Base-by-base conservation (phyloP, 352 stramenopile species). In the Elongisporangium senticosum region DNA sequence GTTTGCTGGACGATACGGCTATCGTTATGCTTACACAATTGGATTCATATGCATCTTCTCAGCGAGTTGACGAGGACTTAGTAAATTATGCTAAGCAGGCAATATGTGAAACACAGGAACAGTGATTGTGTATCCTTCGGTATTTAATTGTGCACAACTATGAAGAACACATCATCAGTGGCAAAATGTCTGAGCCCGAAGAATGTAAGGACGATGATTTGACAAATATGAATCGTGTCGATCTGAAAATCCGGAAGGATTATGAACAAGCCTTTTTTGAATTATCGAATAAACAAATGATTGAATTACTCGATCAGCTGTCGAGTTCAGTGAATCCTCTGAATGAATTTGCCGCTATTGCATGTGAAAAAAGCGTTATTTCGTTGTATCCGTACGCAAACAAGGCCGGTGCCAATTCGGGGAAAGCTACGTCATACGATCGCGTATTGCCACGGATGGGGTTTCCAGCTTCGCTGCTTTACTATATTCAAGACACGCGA, bases 141-240 rank as follows among this genome's bases (percentile, higher is more conserved):
- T 89, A 92, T 26, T 64, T 94, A 14, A 59, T 90, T 2, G 62
- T 90, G 17, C 82, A 91, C 53, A 93, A 91, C 61, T 93, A 86
- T 26, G 68, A 72, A 13, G 79, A 93, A 17, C 75, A 88, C 48
- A 51, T 93, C 7, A 88, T 93, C 21, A 71, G 64, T 24, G 75
- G 75, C 20, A 61, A 68, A 20, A 79, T 77, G 57, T 70, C 64
- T 0, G 79, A 84, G 33, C 28, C 28, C 28, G 13, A 39, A 39
- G 13, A 39, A 13, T 39, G 13, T 13, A 39, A 39, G 13, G 28
- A 13, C 2, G 78, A 83, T 60, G 74, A 87, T 19, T 59, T 84
- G 40, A 59, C 74, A 7, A 63, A 57, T 2, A 69, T 66, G 23
- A 77, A 89, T 64, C 71, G 75, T 24, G 71, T 89, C 2, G 77